Base-by-base conservation (phyloP, 2,329 filamentous ascomycete genomes). In the Fusarium anthophilum region DNA sequence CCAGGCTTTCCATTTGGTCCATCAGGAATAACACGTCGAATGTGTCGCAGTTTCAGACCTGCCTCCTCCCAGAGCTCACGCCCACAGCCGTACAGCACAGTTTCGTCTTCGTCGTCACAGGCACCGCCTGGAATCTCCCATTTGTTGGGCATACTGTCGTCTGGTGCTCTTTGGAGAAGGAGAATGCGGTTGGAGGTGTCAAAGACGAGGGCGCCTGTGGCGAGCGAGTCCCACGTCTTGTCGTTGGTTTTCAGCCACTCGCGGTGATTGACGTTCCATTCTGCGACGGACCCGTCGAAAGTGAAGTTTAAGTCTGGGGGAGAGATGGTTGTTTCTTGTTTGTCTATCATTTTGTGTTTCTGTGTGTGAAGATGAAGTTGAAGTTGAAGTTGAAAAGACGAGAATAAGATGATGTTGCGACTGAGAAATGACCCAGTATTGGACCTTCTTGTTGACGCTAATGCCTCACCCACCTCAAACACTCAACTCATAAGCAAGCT, bases 121-220 rank as follows among this genome's bases (percentile, higher is more conserved):
- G 80, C 83, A n/a, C 87, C 87, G 28, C 87, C 87, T 3, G 87
- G 86, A 2, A 83, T 69, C 66, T 89, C 87, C 87, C 87, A 88
- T 8, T 72, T 78, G 63, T 82, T 77, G 6, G 86, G 86, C 79
- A 84, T 83, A 61, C 79, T 84, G 78, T 87, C 86, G 71, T 82
- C 78, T 11, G 81, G 69, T 35, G 85, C 83, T 75, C 86, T 85
- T 75, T 86, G 86, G 15, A 88, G 73, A 26, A 88, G 83, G 5
- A 87, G 84, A 53, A 87, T 77, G 43, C 80, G 79, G 61, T 76
- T 63, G 12, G 72, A 44, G 44, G 71, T 22, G 76, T 82, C 74
- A 65, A 84, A 83, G 66, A 85, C 79, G 50, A 84, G 73, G 22
- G 81, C 80, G 58, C 78, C 78, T 8, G 79, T 77, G 20, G 80